Conservation (phyloP, 2,329 filamentous ascomycete genomes). For the Ascochyta lentis region DNA sequence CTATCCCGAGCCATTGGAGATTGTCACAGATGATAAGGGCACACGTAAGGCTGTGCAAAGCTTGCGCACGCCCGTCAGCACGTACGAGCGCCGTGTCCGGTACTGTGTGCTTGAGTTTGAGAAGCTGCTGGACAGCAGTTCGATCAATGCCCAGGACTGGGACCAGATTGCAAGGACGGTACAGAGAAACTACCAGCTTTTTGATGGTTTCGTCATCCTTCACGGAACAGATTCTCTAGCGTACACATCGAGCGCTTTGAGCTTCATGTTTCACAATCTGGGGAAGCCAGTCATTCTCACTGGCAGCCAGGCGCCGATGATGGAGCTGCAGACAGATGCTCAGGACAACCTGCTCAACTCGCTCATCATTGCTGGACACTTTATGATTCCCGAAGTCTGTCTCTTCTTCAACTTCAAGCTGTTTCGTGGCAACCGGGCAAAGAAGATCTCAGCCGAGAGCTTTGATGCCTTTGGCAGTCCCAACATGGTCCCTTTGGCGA, state of each 20-base stretch:
- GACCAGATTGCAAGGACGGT: conserved; percentile 82
- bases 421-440: conserved; percentile 85
- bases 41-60: conserved; percentile 65
- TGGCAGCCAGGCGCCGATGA: conserved; percentile 75
- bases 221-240: conserved; percentile 89
- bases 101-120: conserved; percentile 87
- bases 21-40: conserved; percentile 59
- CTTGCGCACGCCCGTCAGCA: conserved; percentile 79
- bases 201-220: conserved; percentile 88
- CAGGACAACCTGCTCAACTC: conserved; percentile 89
- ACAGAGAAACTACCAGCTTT: conserved; percentile 83
- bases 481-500: conserved; percentile 82
- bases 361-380: conserved; percentile 88
- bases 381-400: conserved; percentile 91
- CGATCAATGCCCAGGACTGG: conserved; percentile 87
- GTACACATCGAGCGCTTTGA: conserved; percentile 88
- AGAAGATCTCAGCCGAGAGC: conserved; percentile 84
- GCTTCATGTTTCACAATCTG: conserved; percentile 90
- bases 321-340: conserved; percentile 88
- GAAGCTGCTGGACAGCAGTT: conserved; percentile 85
- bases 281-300: conserved; percentile 92
- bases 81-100: conserved; percentile 80
- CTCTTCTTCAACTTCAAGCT: conserved; percentile 93
- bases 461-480: conserved; percentile 89
- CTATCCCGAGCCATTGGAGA: conserved; percentile 61